Percentiles rank a stretch among this genome's conserved stretches.
Conservation (phyloP, 495 filamentous ascomycete genomes). For the Chaetomidium leptoderma region DNA sequence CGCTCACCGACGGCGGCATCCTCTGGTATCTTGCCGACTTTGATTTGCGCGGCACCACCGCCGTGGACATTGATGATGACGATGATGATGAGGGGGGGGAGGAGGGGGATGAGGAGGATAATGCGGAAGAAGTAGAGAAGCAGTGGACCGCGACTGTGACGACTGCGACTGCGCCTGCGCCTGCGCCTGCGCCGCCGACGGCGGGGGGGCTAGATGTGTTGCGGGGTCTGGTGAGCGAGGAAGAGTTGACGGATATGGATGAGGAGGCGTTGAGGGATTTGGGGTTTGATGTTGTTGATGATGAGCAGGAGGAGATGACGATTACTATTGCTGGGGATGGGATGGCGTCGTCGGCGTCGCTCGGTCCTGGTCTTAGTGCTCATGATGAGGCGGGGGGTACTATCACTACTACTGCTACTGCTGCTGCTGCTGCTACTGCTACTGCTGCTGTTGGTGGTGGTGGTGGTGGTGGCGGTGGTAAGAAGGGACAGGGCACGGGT, state of each 20-base stretch:
- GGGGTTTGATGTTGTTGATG: slow-evolving; percentile 40
- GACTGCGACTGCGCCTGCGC: too few species aligned
- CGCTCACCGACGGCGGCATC: slow-evolving; percentile 67
- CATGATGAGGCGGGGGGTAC: not conserved
- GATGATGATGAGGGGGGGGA: not conserved
- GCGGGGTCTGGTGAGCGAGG: too few species aligned
- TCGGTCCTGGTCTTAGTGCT: not conserved
- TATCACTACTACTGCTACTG: not conserved
- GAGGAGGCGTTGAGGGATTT: slow-evolving; percentile 74
- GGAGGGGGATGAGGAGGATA: not conserved
- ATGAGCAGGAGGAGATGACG: not conserved
- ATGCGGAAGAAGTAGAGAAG: not conserved
- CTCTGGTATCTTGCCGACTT: slow-evolving; percentile 87
- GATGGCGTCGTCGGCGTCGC: not conserved
- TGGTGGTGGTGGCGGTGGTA: not conserved
- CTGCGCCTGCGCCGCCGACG: slow-evolving; percentile 63
- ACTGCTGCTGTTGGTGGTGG: not conserved
- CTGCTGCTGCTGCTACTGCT: too few species aligned
- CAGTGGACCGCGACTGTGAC: too few species aligned
- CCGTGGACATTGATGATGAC: slow-evolving; percentile 42
- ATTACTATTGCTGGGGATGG: not conserved
- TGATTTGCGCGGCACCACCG: slow-evolving; percentile 68
- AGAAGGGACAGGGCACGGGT: not conserved
- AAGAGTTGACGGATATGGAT: slow-evolving; percentile 82
- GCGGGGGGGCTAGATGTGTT: too few species aligned